phyloP scores from a whole-genome alignment of 2,329 filamentous ascomycete genomes.

The Penicillium glabrum region DNA sequence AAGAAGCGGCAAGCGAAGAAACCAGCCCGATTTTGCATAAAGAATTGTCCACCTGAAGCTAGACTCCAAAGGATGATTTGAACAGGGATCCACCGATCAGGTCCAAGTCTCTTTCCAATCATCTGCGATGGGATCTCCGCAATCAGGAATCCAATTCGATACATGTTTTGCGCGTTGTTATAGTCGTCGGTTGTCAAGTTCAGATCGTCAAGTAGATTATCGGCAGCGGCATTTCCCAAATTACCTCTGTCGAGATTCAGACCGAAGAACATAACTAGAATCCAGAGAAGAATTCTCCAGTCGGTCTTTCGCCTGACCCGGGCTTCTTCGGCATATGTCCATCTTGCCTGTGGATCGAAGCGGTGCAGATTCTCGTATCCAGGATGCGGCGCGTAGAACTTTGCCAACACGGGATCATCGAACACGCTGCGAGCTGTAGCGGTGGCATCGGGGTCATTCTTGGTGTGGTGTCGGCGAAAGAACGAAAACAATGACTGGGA shows the following conservation, averaged over 20 bases:
- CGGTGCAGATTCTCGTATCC: constrained; percentile 40
- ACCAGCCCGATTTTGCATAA: constrained; percentile 29
- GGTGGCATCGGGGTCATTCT: constrained; percentile 18
- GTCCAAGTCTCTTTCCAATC: constrained; percentile 29
- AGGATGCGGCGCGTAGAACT: constrained; percentile 29
- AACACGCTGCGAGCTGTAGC: constrained; percentile 36
- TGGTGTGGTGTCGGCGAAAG: not conserved
- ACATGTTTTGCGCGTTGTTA: constrained; percentile 33
- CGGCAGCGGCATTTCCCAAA: constrained; percentile 25
- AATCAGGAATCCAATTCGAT: constrained; percentile 28
- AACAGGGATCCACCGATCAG: constrained; percentile 30
- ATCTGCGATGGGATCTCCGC: constrained; percentile 34
- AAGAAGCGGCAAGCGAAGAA: constrained; percentile 47
- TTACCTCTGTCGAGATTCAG: constrained; percentile 31
- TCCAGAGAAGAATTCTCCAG: constrained; percentile 35
- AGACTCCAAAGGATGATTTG: constrained; percentile 31
- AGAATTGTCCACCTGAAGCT: constrained; percentile 25
- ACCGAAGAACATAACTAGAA: constrained; percentile 49
- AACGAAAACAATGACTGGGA: not conserved
- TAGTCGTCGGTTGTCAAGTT: constrained; percentile 32
- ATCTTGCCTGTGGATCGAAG: constrained; percentile 32
- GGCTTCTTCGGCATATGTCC: constrained; percentile 29
- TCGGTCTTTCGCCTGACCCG: constrained; percentile 30
- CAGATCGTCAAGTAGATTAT: constrained; percentile 28
- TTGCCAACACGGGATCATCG: constrained; percentile 42